A percentile compares a stretch with the other conserved stretches of the same genome.
Evolutionary conservation across 345 rosid species (phyloP).

Genomic region (Draba incana): DNA sequence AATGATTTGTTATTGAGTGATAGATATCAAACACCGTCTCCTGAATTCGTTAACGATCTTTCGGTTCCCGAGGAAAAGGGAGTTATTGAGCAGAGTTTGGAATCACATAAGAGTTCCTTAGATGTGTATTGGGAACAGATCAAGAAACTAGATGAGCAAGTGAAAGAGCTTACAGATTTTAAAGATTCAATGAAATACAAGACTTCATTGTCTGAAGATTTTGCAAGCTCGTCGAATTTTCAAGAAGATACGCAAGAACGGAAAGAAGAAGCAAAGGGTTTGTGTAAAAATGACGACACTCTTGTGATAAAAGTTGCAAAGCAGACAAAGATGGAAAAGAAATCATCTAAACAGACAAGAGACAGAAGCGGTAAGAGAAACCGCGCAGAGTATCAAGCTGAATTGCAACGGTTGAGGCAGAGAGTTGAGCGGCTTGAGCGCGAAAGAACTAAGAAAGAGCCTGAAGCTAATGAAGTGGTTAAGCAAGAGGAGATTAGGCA

Average conservation of each 20-base stretch:
- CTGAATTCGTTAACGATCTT: slow-evolving; percentile 27
- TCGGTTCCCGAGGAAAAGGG: slow-evolving; percentile 38
- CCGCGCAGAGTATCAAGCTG: slow-evolving; percentile 42
- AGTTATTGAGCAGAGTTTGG: slow-evolving; percentile 38
- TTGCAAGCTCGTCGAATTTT: slow-evolving; percentile 45
- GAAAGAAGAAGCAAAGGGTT: slow-evolving; percentile 33
- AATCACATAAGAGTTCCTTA: slow-evolving; percentile 41
- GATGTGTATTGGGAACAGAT: slow-evolving; percentile 66
- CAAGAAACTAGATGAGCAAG: slow-evolving; percentile 53
- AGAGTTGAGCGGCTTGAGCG: slow-evolving; percentile 46
- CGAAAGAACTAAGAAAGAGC: slow-evolving; percentile 36
- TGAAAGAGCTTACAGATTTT: slow-evolving; percentile 52
- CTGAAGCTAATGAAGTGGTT: slow-evolving; percentile 37
- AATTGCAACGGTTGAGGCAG: slow-evolving; percentile 23
- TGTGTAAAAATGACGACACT: slow-evolving; percentile 28
- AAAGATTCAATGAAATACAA: slow-evolving; percentile 37
- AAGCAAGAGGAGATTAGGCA: slow-evolving; percentile 51
- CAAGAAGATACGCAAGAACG: slow-evolving; percentile 60
- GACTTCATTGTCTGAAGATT: slow-evolving; percentile 31
- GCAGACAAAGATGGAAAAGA: slow-evolving; percentile 41
- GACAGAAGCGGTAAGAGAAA: slow-evolving; percentile 40
- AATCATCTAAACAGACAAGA: slow-evolving; percentile 43
- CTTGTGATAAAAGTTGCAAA: slow-evolving; percentile 41
- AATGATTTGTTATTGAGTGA: slow-evolving; percentile 23
- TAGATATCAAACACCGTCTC: slow-evolving; percentile 31